Evolutionary conservation across 352 stramenopile species (phyloP), one percentile per base, ranked within the genome.

Genomic region (Phytophthora aleatoria): DNA sequence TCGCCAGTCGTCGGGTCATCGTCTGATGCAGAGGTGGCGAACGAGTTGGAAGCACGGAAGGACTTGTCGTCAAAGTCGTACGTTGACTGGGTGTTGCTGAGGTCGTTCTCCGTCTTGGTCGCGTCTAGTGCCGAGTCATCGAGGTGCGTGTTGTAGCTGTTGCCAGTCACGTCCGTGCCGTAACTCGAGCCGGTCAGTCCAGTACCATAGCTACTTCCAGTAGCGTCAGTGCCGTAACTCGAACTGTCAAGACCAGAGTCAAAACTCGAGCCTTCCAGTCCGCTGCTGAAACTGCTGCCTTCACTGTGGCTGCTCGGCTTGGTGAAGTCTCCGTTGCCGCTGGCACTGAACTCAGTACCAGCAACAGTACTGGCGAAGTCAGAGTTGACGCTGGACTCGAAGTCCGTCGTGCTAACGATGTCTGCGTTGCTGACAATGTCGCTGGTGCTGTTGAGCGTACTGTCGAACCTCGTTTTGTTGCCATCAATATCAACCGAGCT

Each of bases 1-100:
- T 70, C 41, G 54, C 41, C 58, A 15, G 55, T 16, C 30, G 52
- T 61, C 15, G 50, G 38, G 20, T 67, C 13, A 38, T 76, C 69
- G 16, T 75, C 51, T 24, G 70, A 77, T 20, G 58, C 43, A 33
- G 69, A 70, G 1, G 67, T 60, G 24, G 60, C 57, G 27, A 72
- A 76, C 15, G 73, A 81, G 56, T 69, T 52, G 11, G 57, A 69
- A n/a, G 55, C 58, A 33, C 63, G 50, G 54, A 62, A 76, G 6
- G 65, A 76, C 27, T 73, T 58, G 44, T 73, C 73, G 28, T 83
- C 66, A 12, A 85, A 82, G 24, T 85, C 71, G 64, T 78, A 83
- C 31, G 68, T 78, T 55, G 57, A 84, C 38, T 59, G 73, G 49
- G 69, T 74, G 28, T 65, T 73, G 51, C 42, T 69, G 48, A 79